Conservation (phyloP, 2,329 filamentous ascomycete species). For the Parascedosporium putredinis region DNA sequence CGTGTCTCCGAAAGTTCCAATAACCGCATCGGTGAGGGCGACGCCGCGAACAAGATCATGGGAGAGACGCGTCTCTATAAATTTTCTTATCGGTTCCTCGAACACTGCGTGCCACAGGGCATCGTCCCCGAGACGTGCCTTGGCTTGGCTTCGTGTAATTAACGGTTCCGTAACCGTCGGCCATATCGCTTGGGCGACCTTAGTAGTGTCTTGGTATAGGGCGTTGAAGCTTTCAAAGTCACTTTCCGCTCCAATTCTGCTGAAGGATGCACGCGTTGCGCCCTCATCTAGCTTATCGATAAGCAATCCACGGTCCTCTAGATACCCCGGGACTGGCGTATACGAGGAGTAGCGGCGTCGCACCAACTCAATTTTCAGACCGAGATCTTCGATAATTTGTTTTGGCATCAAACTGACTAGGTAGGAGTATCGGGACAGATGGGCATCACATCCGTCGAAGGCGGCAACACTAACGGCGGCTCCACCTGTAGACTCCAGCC, state of each 20-base stretch:
- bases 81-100: background rate
- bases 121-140: background rate
- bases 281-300: background rate
- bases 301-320: background rate
- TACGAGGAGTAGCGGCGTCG: background rate
- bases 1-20: background rate
- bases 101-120: background rate
- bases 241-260: background rate
- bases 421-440: conserved; percentile 5
- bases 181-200: background rate
- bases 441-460: conserved; percentile 6
- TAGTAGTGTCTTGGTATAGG: background rate
- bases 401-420: background rate
- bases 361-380: background rate
- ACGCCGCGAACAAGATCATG: background rate
- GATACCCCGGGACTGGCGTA: background rate
- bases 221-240: background rate
- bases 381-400: background rate
- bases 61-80: background rate
- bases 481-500: conserved; percentile 5
- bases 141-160: background rate
- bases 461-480: conserved; percentile 5
- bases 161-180: background rate
- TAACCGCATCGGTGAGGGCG: background rate
- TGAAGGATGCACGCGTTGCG: background rate